Evolutionary conservation across 352 stramenopile species (phyloP), one percentile per base, ranked within the genome.

Genomic region (Aphanomyces invadans): DNA sequence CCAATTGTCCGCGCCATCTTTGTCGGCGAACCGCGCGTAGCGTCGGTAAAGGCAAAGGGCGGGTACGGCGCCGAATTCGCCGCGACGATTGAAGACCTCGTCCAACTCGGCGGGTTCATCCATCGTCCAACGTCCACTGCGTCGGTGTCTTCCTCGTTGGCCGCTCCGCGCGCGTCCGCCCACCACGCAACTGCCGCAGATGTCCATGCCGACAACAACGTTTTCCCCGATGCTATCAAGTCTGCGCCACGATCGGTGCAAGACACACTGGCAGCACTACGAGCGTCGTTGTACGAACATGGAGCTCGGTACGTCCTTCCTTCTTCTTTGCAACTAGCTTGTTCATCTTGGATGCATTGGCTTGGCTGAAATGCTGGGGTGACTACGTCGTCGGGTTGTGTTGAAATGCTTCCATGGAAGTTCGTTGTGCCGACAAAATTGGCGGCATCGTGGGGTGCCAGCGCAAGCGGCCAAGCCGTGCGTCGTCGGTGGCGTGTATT

Each of bases 1-100:
- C 83, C 86, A 4, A 76, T 94, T 23, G 77, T 94, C 36, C 82
- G 84, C 36, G 83, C 76, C 17, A 70, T 94, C n/a, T 88, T 94
- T 56, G 79, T 86, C 52, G 81, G 81, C n/a, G 86, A 94, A 67
- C 73, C 81, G 61, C 81, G 83, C 46, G 73, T 86, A 29, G 85
- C 81, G 9, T 87, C 78, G 1, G 79, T 89, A 33, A 92, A 87
- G 74, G 81, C 77, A 19, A 82, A 88, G 61, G 74, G 77, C 31
- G 81, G 83, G 4, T 90, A 74, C 74, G 85, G 85, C 4, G 73
- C 70, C 0, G 81, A 91, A 44, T 92, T 89, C 48, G 83, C 81
- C 0, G 73, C 81, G 0, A 75, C 66, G 39, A 73, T 94, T 32
- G 77, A 81, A 23, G 60, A 76, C 39, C 69, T 94, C 12, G 80